A percentile compares a stretch with the other conserved stretches of the same genome.
phyloP scores from a whole-genome alignment of 1,139 yeast species.

The Citeromyces hawaiiensis region DNA sequence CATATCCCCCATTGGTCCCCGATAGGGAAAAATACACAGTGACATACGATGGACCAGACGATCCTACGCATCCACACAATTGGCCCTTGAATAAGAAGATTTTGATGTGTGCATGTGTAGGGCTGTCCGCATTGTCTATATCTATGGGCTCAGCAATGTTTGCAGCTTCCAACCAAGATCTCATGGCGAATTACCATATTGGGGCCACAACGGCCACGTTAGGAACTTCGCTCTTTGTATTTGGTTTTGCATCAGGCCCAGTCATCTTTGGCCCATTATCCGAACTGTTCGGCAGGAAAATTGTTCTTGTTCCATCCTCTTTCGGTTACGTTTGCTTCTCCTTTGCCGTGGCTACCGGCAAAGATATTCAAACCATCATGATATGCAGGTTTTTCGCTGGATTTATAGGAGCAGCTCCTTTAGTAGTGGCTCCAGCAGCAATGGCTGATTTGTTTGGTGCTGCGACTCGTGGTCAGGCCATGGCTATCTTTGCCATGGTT shows the following conservation, averaged over 20 bases:
- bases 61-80: slow-evolving; percentile 51
- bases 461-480: slow-evolving; percentile 51
- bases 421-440: slow-evolving; percentile 75
- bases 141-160: slow-evolving; percentile 57
- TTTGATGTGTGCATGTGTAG: slow-evolving; percentile 25
- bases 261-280: slow-evolving; percentile 72
- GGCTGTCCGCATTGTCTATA: slow-evolving; percentile 27
- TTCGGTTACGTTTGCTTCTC: slow-evolving; percentile 46
- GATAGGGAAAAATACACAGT: slow-evolving; percentile 38
- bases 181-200: slow-evolving; percentile 32
- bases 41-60: slow-evolving; percentile 45
- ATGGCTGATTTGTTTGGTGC: slow-evolving; percentile 66
- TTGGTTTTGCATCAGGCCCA: slow-evolving; percentile 81
- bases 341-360: slow-evolving; percentile 62
- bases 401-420: slow-evolving; percentile 63
- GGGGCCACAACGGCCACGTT: slow-evolving; percentile 44
- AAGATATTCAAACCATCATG: slow-evolving; percentile 60
- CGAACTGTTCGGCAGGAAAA: slow-evolving; percentile 60
- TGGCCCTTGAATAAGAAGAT: slow-evolving; percentile 33
- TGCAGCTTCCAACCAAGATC: slow-evolving; percentile 31
- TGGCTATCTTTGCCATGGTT: slow-evolving; percentile 49
- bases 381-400: slow-evolving; percentile 70
- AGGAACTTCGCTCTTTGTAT: slow-evolving; percentile 58
- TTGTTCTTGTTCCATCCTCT: slow-evolving; percentile 37
- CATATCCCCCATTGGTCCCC: slow-evolving; percentile 38